phyloP scores from a whole-genome alignment of 1,139 yeast genomes.

The Hyphopichia fennica region DNA sequence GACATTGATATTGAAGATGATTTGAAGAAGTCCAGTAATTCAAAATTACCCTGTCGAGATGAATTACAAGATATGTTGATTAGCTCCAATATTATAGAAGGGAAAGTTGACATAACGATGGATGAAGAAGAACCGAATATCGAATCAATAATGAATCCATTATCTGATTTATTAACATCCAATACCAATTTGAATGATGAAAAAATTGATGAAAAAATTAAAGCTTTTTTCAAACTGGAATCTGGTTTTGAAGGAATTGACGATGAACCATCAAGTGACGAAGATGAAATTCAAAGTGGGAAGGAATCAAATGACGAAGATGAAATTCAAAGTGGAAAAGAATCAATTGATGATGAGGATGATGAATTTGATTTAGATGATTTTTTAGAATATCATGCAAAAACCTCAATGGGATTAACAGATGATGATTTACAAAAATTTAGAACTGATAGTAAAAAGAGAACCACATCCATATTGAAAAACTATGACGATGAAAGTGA shows the following conservation, averaged over 20 bases:
- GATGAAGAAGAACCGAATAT: not conserved
- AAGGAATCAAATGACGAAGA: conserved; percentile 4
- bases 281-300: conserved; percentile 3
- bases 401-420: conserved; percentile 47
- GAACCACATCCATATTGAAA: conserved; percentile 7
- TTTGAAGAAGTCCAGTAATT: not conserved
- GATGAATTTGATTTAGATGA: conserved; percentile 38
- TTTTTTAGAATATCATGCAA: conserved; percentile 57
- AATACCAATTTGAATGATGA: conserved; percentile 12
- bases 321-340: conserved; percentile 1
- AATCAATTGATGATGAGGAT: conserved; percentile 3
- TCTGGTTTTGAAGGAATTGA: conserved; percentile 10
- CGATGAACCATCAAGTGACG: conserved; percentile 9
- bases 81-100: not conserved
- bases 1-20: not conserved
- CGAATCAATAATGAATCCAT: not conserved
- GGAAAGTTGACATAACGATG: not conserved
- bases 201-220: conserved; percentile 8
- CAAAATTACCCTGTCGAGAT: not conserved
- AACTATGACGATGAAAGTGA: conserved; percentile 22
- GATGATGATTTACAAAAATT: conserved; percentile 36
- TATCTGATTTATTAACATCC: conserved; percentile 4
- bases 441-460: conserved; percentile 3
- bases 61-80: not conserved
- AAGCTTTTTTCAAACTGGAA: conserved; percentile 11